phyloP scores from a whole-genome alignment of 345 rosid species.

The Physaria fendleri region DNA sequence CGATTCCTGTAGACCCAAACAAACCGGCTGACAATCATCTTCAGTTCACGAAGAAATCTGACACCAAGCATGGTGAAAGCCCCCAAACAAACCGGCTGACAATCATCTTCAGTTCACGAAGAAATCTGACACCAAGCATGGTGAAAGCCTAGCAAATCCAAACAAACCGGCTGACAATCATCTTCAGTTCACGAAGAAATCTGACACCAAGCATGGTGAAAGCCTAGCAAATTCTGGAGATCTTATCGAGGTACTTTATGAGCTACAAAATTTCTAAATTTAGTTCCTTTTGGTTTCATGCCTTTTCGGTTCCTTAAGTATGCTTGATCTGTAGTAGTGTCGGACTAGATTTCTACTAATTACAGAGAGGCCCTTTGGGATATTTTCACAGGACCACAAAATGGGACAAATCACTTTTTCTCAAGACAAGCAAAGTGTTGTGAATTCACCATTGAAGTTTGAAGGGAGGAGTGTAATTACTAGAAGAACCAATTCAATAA shows the following conservation, averaged over 20 bases:
- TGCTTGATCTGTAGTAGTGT: neutral
- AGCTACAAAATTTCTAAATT: neutral
- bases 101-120: no score
- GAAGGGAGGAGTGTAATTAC: conserved; percentile 45
- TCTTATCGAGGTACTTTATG: neutral
- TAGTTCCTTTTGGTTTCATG: neutral
- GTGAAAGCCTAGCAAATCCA: no score
- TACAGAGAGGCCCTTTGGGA: neutral
- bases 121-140: no score
- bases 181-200: neutral
- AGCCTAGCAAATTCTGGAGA: neutral
- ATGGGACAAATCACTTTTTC: neutral
- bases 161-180: no score
- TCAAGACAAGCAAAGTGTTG: neutral
- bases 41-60: no score
- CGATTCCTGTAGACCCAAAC: conserved; percentile 58
- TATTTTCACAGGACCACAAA: neutral
- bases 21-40: neutral
- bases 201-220: neutral
- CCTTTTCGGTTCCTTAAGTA: neutral
- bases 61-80: no score
- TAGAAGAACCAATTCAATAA: conserved; percentile 54
- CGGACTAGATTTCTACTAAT: neutral
- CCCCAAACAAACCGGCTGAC: no score
- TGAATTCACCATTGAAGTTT: conserved; percentile 31